Base-by-base conservation (phyloP, 805 yeast species). In the Pichia membranifaciens region DNA sequence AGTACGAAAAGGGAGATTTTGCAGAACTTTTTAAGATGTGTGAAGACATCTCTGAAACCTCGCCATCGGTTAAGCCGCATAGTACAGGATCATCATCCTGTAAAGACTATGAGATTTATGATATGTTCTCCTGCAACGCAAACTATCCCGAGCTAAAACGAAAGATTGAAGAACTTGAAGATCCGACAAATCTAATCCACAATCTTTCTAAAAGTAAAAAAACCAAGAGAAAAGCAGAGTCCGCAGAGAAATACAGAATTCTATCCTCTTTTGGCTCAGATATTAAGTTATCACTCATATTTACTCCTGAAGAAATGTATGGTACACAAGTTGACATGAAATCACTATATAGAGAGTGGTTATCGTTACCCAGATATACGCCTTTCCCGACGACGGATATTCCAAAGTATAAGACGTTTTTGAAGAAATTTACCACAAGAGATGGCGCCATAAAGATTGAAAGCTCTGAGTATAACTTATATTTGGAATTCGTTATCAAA, bases 311-410 rank as follows among this genome's bases (percentile, higher is more conserved):
- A 28, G 96, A 89, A 59, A 63, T 65, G 31, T 75, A 73, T 57
- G 96, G 96, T 0, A 74, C 73, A 51, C 78, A 62, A 52, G 53
- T 89, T 17, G 91, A 87, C 51, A 66, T 87, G 45, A 58, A 69
- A 3, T 59, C 59, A 4, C 67, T 72, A 41, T 83, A 81, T 62
- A 76, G 74, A 28, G 54, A 56, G 28, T 84, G 82, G 78, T 59
- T 81, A 34, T 72, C 76, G 45, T 65, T 79, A 6, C 67, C 62
- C 35, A 66, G 66, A 39, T 23, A 22, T 1, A 31, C 22, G 3
- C 22, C 52, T 1, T 36, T 53, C 1, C 31, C 43, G 4, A 38
- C 34, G 7, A 13, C 16, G 5, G 47, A 47, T 4, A 18, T 58
- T 5, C 65, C 63, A 3, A 43, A 55, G 5, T 63, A 57, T 38